A percentile compares a stretch with the other conserved stretches of the same genome.
phyloP scores from a whole-genome alignment of 225 moss, liverwort and hornwort genomes.

The Anthoceros angustus region DNA sequence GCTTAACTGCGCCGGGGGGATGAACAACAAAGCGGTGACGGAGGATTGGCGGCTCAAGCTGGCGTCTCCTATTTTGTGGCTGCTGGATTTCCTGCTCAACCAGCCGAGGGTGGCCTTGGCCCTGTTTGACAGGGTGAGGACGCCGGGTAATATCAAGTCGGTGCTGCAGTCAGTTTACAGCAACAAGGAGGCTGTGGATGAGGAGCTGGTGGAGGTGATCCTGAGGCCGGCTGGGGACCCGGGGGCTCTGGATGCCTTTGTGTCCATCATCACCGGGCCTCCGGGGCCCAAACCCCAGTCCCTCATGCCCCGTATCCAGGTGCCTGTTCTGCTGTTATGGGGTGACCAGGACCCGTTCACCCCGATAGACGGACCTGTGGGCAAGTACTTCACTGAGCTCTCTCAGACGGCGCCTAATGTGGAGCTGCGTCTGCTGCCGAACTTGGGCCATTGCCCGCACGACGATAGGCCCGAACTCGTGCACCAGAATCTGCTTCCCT shows the following conservation, averaged over 20 bases:
- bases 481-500: constrained; percentile 57
- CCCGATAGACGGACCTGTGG: constrained; percentile 75
- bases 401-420: constrained; percentile 25
- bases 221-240: constrained; percentile 52
- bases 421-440: constrained; percentile 33
- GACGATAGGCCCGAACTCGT: constrained; percentile 76
- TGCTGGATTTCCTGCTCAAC: constrained; percentile 61
- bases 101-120: constrained; percentile 43
- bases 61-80: constrained; percentile 54
- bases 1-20: constrained; percentile 87
- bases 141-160: constrained; percentile 62
- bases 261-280: constrained; percentile 80
- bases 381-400: constrained; percentile 50
- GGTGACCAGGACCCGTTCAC: constrained; percentile 89
- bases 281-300: constrained; percentile 76
- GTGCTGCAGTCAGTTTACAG: constrained; percentile 73
- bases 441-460: constrained; percentile 79
- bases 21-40: constrained; percentile 88
- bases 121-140: constrained; percentile 53
- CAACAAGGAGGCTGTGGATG: constrained; percentile 88
- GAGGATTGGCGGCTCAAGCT: constrained; percentile 88
- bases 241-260: constrained; percentile 84
- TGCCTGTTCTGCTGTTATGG: constrained; percentile 74
- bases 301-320: constrained; percentile 37
- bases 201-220: constrained; percentile 87